Evolutionary conservation across 169 alveolate genomes (phyloP), one percentile per base, ranked within the genome.

Genomic region (Ophryocystis elektroscirrha): DNA sequence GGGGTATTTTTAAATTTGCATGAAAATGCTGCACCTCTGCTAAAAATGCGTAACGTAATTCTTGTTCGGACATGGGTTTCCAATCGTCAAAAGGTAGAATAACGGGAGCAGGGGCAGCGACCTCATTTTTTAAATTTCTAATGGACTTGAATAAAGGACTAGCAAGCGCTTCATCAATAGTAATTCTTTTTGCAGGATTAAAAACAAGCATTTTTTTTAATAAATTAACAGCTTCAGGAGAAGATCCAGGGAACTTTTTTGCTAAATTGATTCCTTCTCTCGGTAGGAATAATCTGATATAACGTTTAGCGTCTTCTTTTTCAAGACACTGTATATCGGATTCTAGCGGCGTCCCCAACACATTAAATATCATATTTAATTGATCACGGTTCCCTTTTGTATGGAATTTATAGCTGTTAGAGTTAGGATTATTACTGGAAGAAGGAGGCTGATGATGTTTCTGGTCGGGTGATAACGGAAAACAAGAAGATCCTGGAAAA

Each of bases 261-360:
- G 62, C 67, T 12, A 81, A 48, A 56, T 74, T 79, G 12, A 61
- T 67, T 25, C 78, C 79, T 9, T 63, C 53, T 26, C 89, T 56
- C 20, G 53, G 56, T 28, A 67, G 73, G 52, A 79, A 81, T 36
- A 78, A 30, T 5, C 46, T 7, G 32, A 29, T 48, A 32, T 49
- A 2, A 9, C 56, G 61, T 28, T 67, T 70, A 20, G 81, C 85
- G 35, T 81, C 88, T n/a, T 77, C 74, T 41, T 79, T 79, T 28
- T 65, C 81, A 29, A 81, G 59, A 20, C 70, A 69, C 47, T 79
- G 81, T 43, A 80, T 61, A 35, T 87, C 96, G 51, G 83, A 94
- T 55, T 88, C 95, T 38, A 58, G 38, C 0, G 98, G 98, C 5
- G 97, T 86, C 28, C 99, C 98, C 30, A 89, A 55, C 7, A 89